Conservation (phyloP, 2,329 filamentous ascomycete genomes). For the Epichloe aotearoae region DNA sequence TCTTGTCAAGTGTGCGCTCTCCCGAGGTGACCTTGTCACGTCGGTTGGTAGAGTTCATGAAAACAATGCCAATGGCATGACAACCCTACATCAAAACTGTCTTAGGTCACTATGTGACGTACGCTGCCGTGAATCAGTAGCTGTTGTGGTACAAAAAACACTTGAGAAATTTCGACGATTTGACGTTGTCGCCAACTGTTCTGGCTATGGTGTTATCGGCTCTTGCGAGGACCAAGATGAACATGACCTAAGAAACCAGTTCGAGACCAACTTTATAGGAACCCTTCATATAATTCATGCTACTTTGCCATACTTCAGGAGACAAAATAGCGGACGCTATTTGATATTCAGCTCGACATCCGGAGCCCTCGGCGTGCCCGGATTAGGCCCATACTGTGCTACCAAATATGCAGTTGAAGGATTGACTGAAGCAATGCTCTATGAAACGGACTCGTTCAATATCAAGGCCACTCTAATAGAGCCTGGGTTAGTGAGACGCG, state of each 20-base stretch:
- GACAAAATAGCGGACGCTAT: constrained; percentile 64
- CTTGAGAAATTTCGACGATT: constrained; percentile 66
- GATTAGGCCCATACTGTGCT: constrained; percentile 85
- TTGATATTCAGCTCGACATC: constrained; percentile 90
- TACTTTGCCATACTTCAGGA: constrained; percentile 75
- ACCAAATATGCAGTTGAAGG: constrained; percentile 97
- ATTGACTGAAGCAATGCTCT: constrained; percentile 89
- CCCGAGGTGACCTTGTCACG: constrained; percentile 69
- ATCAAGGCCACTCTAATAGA: constrained; percentile 91
- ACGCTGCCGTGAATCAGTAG: constrained; percentile 65
- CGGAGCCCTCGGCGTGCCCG: constrained; percentile 85
- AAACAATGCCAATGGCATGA: constrained; percentile 59
- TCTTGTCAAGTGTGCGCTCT: constrained; percentile 68
- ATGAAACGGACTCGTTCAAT: constrained; percentile 83
- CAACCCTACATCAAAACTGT: constrained; percentile 57
- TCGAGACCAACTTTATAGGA: constrained; percentile 96
- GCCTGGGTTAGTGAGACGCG: constrained; percentile 74
- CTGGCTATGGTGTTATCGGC: constrained; percentile 89
- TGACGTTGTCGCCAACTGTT: constrained; percentile 86
- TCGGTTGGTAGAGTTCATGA: constrained; percentile 77
- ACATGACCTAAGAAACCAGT: constrained; percentile 86
- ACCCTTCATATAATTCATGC: constrained; percentile 86
- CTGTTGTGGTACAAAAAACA: constrained; percentile 53
- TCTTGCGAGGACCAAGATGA: constrained; percentile 96
- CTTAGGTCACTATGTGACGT: constrained; percentile 84